A percentile compares a stretch with the other conserved stretches of the same genome.
Conservation (phyloP, 129 eudicot genomes). For the Centrapalus pauciflorus region DNA sequence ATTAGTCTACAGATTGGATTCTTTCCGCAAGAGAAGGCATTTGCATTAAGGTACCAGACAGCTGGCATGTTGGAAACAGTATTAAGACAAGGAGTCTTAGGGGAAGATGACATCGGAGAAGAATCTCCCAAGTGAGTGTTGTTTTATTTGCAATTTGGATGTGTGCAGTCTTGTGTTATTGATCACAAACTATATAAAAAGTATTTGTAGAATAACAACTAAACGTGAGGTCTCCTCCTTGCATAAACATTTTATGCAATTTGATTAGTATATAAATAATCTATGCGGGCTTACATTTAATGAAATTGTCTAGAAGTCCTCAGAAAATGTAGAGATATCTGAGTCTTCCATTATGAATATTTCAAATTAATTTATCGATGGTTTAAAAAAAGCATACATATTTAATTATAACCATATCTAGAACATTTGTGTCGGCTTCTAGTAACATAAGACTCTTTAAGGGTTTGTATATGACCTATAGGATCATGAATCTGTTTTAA, state of each 20-base stretch:
- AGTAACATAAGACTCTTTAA: too few relatives aligned
- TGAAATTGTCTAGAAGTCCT: neutral
- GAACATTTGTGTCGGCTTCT: too few relatives aligned
- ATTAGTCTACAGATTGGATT: slow-evolving; percentile 92
- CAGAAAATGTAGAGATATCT: neutral
- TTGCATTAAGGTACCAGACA: slow-evolving; percentile 86
- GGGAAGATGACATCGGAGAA: slow-evolving; percentile 96
- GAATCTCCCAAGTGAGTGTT: slow-evolving; percentile 79
- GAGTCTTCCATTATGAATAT: neutral
- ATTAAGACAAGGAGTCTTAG: slow-evolving; percentile 86
- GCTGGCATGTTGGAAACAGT: slow-evolving; percentile 97
- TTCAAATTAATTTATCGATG: neutral
- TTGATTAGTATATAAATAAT: neutral
- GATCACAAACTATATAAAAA: neutral
- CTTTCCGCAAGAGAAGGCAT: slow-evolving; percentile 85
- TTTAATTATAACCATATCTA: too few relatives aligned
- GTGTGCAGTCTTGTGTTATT: neutral
- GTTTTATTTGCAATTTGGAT: neutral
- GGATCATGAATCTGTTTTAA: too few relatives aligned
- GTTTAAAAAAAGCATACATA: too few relatives aligned
- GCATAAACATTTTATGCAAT: neutral
- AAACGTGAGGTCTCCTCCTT: neutral
- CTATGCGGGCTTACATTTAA: too few relatives aligned
- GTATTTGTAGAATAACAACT: neutral
- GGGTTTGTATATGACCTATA: too few relatives aligned